Conservation (phyloP, 495 filamentous ascomycete genomes). For the Tuber melanosporum region DNA sequence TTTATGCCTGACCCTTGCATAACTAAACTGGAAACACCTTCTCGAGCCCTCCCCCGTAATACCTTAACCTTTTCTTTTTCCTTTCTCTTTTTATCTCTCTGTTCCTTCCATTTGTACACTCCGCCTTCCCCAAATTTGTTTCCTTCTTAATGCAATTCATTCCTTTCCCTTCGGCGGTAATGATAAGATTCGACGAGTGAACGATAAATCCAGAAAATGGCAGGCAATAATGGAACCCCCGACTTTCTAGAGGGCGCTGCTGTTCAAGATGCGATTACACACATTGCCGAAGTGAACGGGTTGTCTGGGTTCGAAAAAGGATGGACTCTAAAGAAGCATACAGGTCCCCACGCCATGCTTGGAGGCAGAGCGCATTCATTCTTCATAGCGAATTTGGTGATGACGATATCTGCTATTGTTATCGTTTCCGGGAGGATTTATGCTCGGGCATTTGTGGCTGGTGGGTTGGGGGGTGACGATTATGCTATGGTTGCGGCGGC, state of each 20-base stretch:
- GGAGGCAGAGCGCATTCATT: slow-evolving; percentile 15
- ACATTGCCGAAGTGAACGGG: neutral
- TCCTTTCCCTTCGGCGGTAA: neutral
- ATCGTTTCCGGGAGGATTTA: slow-evolving; percentile 32
- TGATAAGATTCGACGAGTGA: neutral
- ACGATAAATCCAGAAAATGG: neutral
- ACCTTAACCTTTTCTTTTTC: neutral
- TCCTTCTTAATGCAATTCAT: neutral
- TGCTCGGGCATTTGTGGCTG: slow-evolving; percentile 31
- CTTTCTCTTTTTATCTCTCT: neutral
- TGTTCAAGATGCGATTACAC: neutral
- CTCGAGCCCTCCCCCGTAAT: neutral
- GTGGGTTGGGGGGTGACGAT: slow-evolving; percentile 38
- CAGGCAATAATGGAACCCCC: neutral
- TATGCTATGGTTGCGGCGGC: slow-evolving; percentile 27
- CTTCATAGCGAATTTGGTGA: slow-evolving; percentile 18
- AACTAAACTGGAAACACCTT: neutral
- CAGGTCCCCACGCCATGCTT: slow-evolving; percentile 14
- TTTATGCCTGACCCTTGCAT: neutral
- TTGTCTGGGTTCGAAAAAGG: neutral
- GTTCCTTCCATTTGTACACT: neutral
- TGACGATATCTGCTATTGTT: slow-evolving; percentile 19
- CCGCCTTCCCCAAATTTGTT: neutral
- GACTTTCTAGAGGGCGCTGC: neutral
- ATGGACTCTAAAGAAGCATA: neutral